Conservation (phyloP, 139 green algal genomes). For the Coccomyxa sp. region DNA sequence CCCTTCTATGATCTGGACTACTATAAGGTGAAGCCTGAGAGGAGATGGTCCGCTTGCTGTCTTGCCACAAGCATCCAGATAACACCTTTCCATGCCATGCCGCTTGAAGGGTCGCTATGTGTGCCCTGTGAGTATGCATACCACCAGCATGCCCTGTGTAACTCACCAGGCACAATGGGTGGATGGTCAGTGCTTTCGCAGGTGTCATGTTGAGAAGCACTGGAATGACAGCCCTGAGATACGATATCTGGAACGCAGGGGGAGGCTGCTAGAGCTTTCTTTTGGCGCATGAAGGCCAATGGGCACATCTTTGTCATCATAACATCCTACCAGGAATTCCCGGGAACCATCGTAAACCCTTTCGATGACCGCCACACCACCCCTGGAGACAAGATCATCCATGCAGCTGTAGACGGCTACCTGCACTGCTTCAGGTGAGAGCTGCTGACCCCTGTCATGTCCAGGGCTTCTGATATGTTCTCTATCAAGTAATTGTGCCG, state of each 20-base stretch:
- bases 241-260: too few species aligned
- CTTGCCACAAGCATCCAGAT: background rate
- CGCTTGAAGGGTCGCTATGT: background rate
- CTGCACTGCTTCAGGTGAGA: conserved; percentile 28
- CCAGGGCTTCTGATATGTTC: background rate
- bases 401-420: conserved; percentile 20
- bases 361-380: conserved; percentile 28
- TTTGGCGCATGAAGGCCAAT: conserved; percentile 24
- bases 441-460: background rate
- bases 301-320: conserved; percentile 28
- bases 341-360: conserved; percentile 25
- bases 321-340: conserved; percentile 30
- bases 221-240: too few species aligned
- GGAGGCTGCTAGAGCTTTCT: conserved; percentile 17
- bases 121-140: background rate
- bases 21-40: conserved; percentile 6
- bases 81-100: too few species aligned
- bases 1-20: conserved; percentile 25
- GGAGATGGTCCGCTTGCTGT: background rate
- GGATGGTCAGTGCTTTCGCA: too few species aligned
- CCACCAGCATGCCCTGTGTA: background rate
- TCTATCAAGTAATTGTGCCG: too few species aligned
- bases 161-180: too few species aligned
- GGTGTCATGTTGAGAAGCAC: too few species aligned
- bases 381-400: conserved; percentile 13